These are phyloP conservation scores for Suhomyces sp. DNA, from an alignment of 805 yeast genomes.

Conservation along the genomic window DNA sequence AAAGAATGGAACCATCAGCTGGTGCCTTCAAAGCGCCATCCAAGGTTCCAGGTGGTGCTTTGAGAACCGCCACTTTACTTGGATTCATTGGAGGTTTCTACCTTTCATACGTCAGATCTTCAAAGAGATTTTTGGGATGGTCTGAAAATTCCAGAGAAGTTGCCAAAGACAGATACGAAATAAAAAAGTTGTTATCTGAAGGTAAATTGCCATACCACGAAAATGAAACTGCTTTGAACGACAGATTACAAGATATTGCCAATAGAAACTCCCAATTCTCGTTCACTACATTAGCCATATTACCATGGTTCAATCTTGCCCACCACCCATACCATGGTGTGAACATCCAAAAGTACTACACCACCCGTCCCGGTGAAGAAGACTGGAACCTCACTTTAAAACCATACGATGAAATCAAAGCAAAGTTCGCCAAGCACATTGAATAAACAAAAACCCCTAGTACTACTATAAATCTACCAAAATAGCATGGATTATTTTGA, in stretches of 20 bases:
- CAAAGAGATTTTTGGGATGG: conserved; percentile 75
- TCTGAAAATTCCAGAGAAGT: conserved; percentile 72
- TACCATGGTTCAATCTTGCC: conserved; percentile 83
- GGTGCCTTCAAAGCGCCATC: conserved; percentile 45
- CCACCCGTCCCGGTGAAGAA: conserved; percentile 57
- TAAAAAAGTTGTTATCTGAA: conserved; percentile 60
- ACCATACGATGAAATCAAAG: conserved; percentile 49
- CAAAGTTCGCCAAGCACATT: conserved; percentile 25
- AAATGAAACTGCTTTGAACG: conserved; percentile 52
- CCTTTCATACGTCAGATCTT: conserved; percentile 63
- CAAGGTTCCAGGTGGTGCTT: conserved; percentile 51
- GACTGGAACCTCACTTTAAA: conserved; percentile 53
- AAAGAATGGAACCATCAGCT: conserved; percentile 39
- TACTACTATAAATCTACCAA: not conserved
- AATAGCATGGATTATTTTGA: not conserved
- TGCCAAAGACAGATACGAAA: conserved; percentile 67
- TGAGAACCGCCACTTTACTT: conserved; percentile 58
- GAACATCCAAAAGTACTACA: conserved; percentile 45
- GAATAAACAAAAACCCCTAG: conserved; percentile 15
- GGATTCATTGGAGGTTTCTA: conserved; percentile 75
- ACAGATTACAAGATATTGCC: conserved; percentile 70
- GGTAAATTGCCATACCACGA: conserved; percentile 68
- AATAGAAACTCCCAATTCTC: conserved; percentile 77
- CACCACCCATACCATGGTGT: conserved; percentile 82
- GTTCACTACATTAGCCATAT: conserved; percentile 51